These are phyloP conservation scores for Neodidymelliopsis sp. DNA, from an alignment of 2,329 filamentous ascomycete genomes.

Conservation along the genomic window DNA sequence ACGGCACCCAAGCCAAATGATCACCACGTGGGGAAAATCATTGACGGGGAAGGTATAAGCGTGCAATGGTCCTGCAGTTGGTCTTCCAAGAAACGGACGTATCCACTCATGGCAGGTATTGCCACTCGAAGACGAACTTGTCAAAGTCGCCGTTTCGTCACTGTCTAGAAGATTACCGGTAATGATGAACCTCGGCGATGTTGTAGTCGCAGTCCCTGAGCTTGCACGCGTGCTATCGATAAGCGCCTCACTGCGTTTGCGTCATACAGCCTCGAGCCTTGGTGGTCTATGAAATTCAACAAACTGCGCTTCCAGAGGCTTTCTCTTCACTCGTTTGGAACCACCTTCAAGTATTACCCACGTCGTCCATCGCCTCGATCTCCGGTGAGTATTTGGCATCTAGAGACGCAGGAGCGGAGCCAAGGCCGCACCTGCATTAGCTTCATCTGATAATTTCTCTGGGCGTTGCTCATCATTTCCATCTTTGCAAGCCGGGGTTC, in stretches of 20 bases:
- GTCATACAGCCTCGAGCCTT: neutral
- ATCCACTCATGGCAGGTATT: neutral
- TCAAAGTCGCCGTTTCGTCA: neutral
- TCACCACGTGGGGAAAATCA: constrained; percentile 25
- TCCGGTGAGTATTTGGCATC: constrained; percentile 2
- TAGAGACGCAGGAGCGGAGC: constrained; percentile 9
- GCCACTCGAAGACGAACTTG: too few relatives aligned
- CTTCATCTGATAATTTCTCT: constrained; percentile 8
- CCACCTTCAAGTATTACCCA: too few relatives aligned
- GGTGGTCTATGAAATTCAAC: too few relatives aligned
- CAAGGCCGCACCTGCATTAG: constrained; percentile 21
- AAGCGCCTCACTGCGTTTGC: neutral
- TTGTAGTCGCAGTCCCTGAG: neutral
- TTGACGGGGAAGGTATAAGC: constrained; percentile 13
- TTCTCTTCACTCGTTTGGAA: too few relatives aligned
- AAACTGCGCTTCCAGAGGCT: too few relatives aligned
- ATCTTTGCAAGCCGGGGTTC: neutral
- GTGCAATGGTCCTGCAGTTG: constrained; percentile 2
- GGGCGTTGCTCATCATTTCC: neutral
- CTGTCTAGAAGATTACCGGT: too few relatives aligned
- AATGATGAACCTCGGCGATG: neutral
- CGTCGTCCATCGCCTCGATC: too few relatives aligned
- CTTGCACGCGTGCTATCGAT: neutral
- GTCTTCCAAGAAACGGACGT: constrained; percentile 2
- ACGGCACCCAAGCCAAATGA: constrained; percentile 13